Evolutionary conservation across 257 asterid species (phyloP).

Genomic region (Anisodus acutangulus): DNA sequence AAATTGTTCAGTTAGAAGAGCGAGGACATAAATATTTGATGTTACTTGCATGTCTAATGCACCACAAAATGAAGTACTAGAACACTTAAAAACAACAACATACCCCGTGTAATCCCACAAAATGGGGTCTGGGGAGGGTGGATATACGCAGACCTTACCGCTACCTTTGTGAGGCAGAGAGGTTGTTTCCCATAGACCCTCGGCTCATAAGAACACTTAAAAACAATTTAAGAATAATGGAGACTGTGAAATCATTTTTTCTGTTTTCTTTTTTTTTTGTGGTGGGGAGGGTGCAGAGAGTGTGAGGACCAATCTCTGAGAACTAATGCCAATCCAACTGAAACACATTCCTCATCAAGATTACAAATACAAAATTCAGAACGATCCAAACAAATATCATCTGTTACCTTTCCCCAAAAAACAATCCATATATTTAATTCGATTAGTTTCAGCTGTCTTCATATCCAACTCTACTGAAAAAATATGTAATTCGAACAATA

Average conservation of each 20-base stretch:
- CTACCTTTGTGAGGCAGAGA: too few species aligned
- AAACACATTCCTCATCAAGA: not conserved
- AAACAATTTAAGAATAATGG: not conserved
- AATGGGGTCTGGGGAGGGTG: too few species aligned
- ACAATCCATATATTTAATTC: not conserved
- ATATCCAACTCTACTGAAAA: not conserved
- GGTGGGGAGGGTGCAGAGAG: not conserved
- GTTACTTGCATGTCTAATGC: slow-evolving; percentile 4
- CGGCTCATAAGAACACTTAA: too few species aligned
- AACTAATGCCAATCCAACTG: slow-evolving; percentile 10
- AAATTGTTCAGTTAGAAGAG: slow-evolving; percentile 1
- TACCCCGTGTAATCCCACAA: too few species aligned
- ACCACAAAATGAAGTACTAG: not conserved
- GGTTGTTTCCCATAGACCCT: too few species aligned
- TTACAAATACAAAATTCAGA: slow-evolving; percentile 2
- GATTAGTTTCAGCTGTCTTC: not conserved
- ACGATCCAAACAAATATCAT: not conserved
- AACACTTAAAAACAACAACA: not conserved
- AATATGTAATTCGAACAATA: not conserved
- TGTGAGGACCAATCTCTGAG: not conserved
- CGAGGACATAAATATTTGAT: not conserved
- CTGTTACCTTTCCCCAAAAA: not conserved
- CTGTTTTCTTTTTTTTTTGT: too few species aligned
- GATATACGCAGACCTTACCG: too few species aligned
- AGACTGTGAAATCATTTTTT: not conserved